These are phyloP conservation scores for Sphaerostilbella broomeana DNA, from an alignment of 2,329 filamentous ascomycete species.

Conservation along the genomic window DNA sequence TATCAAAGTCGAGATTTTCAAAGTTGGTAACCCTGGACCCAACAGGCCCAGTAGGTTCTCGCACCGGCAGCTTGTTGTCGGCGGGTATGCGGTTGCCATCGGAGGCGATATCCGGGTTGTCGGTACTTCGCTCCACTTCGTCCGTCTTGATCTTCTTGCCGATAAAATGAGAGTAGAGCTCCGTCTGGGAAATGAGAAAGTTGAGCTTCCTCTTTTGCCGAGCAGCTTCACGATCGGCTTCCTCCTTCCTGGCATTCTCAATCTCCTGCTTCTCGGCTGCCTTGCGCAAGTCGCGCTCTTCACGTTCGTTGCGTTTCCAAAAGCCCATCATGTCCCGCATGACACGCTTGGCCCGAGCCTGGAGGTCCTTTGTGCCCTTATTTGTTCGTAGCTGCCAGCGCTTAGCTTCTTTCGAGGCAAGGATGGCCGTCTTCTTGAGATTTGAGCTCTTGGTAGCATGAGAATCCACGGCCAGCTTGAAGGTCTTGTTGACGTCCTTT, in stretches of 20 bases:
- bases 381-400: slow-evolving; percentile 97
- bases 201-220: slow-evolving; percentile 98
- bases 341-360: slow-evolving; percentile 91
- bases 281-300: slow-evolving; percentile 90
- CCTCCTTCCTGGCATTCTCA: slow-evolving; percentile 91
- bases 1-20: slow-evolving; percentile 91
- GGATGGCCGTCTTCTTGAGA: slow-evolving; percentile 90
- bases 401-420: slow-evolving; percentile 94
- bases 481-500: slow-evolving; percentile 90
- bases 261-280: slow-evolving; percentile 92
- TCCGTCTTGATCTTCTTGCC: slow-evolving; percentile 98
- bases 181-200: slow-evolving; percentile 97
- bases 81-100: slow-evolving; percentile 35
- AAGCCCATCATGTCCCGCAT: slow-evolving; percentile 99
- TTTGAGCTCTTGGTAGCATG: slow-evolving; percentile 88
- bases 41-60: slow-evolving; percentile 47
- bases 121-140: slow-evolving; percentile 84
- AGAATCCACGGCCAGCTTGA: slow-evolving; percentile 79
- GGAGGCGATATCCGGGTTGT: slow-evolving; percentile 65
- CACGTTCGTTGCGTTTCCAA: slow-evolving; percentile 98
- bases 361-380: slow-evolving; percentile 96
- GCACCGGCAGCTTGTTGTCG: slow-evolving; percentile 43
- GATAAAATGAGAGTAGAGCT: slow-evolving; percentile 98
- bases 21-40: slow-evolving; percentile 81
- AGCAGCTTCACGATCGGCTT: slow-evolving; percentile 95